phyloP scores from a whole-genome alignment of 257 asterid species.

The Vinca minor region DNA sequence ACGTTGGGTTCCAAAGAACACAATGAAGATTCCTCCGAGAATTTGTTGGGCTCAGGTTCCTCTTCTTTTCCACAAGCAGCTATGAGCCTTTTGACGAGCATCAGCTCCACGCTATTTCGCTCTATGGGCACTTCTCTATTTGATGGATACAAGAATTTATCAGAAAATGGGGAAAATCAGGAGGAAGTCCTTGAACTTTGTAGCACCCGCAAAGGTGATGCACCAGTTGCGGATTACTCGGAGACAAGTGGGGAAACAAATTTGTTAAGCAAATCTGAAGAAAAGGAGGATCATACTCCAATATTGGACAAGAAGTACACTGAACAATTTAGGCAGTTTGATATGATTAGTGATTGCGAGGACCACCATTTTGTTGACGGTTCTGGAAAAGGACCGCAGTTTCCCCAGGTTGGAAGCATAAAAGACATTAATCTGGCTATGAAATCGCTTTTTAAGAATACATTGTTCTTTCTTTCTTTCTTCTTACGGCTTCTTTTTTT shows the following conservation, averaged over 20 bases:
- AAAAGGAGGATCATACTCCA: slow-evolving; percentile 17
- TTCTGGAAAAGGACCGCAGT: slow-evolving; percentile 41
- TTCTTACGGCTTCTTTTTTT: not conserved
- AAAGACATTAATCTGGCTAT: not conserved
- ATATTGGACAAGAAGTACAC: slow-evolving; percentile 30
- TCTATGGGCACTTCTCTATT: slow-evolving; percentile 36
- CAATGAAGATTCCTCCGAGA: slow-evolving; percentile 18
- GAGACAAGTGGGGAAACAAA: slow-evolving; percentile 24
- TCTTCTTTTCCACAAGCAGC: slow-evolving; percentile 56
- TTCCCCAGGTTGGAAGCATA: slow-evolving; percentile 42
- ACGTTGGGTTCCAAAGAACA: slow-evolving; percentile 21
- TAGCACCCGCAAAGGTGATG: slow-evolving; percentile 20
- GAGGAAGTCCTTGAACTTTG: slow-evolving; percentile 43
- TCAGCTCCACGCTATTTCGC: slow-evolving; percentile 53
- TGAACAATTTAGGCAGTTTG: slow-evolving; percentile 54
- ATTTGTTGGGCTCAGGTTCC: slow-evolving; percentile 25
- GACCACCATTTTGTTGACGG: slow-evolving; percentile 72
- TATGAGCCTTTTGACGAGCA: slow-evolving; percentile 37
- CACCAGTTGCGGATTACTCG: slow-evolving; percentile 17
- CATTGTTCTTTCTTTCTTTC: not conserved
- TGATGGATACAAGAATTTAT: slow-evolving; percentile 33
- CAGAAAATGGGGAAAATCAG: slow-evolving; percentile 28
- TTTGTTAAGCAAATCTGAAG: slow-evolving; percentile 25
- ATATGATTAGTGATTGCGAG: slow-evolving; percentile 63
- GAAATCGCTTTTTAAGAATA: not conserved